Percentiles rank a stretch among this genome's conserved stretches.
These are phyloP conservation scores for Alopecurus myosuroides DNA, from an alignment of 176 grass and related monocot genomes.

Conservation along the genomic window DNA sequence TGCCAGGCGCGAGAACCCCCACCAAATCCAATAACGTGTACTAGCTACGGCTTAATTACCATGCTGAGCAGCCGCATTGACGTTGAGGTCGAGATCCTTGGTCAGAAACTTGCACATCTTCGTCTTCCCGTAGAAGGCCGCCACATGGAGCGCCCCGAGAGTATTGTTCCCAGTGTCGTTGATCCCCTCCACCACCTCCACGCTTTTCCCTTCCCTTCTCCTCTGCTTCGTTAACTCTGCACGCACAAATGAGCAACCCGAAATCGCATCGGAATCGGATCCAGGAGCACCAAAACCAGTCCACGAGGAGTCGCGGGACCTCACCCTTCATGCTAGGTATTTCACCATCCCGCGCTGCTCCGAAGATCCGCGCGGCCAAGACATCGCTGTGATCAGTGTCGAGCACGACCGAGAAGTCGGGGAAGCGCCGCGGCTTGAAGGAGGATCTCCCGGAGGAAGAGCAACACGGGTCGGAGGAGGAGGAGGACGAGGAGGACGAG, in stretches of 20 bases:
- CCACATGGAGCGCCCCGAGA: conserved; percentile 5
- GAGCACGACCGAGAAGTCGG: too few relatives aligned
- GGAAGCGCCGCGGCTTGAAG: too few relatives aligned
- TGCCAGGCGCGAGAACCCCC: neutral
- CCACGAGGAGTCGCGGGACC: too few relatives aligned
- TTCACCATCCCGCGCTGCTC: too few relatives aligned
- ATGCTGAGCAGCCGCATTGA: neutral
- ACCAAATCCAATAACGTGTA: neutral
- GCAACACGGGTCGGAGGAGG: too few relatives aligned
- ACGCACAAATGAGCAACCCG: neutral
- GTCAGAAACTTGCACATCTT: neutral
- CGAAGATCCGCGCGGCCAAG: too few relatives aligned
- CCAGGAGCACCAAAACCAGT: neutral
- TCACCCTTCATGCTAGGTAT: too few relatives aligned
- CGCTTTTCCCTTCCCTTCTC: neutral
- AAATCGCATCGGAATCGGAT: neutral
- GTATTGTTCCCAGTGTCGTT: neutral
- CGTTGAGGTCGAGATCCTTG: neutral
- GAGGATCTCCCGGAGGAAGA: too few relatives aligned
- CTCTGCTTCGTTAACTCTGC: neutral
- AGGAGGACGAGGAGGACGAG: too few relatives aligned
- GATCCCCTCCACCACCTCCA: neutral
- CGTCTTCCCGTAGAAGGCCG: neutral
- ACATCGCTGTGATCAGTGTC: too few relatives aligned
- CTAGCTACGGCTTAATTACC: neutral